Percentiles rank a stretch among this genome's conserved stretches.
These are phyloP conservation scores for Chlorociboria aeruginascens DNA, from an alignment of 495 filamentous ascomycete genomes.

Conservation along the genomic window DNA sequence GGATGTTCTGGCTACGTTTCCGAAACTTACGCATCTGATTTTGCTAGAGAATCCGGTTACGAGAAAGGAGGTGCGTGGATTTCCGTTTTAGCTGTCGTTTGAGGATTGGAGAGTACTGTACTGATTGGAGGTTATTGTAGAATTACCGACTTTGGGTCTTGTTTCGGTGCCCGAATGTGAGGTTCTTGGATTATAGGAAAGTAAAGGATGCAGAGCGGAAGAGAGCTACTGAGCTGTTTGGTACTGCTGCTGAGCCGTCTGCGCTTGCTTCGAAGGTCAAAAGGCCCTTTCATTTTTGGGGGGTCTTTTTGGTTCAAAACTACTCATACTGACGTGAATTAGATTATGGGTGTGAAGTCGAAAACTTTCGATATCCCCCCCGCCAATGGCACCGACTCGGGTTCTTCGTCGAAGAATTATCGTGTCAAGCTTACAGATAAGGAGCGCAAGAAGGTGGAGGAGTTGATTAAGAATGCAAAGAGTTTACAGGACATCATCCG, in stretches of 20 bases:
- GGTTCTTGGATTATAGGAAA: slow-evolving; percentile 89
- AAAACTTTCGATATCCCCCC: slow-evolving; percentile 60
- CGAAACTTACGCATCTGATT: slow-evolving; percentile 62
- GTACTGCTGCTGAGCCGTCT: slow-evolving; percentile 60
- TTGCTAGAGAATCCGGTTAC: slow-evolving; percentile 82
- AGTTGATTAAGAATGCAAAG: slow-evolving; percentile 70
- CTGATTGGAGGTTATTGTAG: slow-evolving; percentile 29
- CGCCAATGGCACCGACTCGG: slow-evolving; percentile 27
- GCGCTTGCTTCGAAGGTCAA: slow-evolving; percentile 61
- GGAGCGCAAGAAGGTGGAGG: slow-evolving; percentile 58
- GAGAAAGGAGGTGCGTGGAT: slow-evolving; percentile 68
- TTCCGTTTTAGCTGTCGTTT: neutral
- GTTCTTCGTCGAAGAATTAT: slow-evolving; percentile 47
- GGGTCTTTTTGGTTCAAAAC: too few relatives aligned
- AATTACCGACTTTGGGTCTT: slow-evolving; percentile 88
- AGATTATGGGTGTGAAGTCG: slow-evolving; percentile 83
- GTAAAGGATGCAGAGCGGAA: slow-evolving; percentile 76
- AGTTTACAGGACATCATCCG: slow-evolving; percentile 74
- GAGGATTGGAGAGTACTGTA: neutral
- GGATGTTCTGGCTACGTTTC: slow-evolving; percentile 63
- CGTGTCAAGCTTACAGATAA: slow-evolving; percentile 55
- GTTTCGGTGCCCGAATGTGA: slow-evolving; percentile 70
- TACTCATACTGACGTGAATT: slow-evolving; percentile 1
- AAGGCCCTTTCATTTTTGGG: neutral
- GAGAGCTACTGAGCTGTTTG: slow-evolving; percentile 69